Evolutionary conservation across 352 stramenopile genomes (phyloP), one percentile per base, ranked within the genome.

Genomic region (Thalassiosira delicatula): DNA sequence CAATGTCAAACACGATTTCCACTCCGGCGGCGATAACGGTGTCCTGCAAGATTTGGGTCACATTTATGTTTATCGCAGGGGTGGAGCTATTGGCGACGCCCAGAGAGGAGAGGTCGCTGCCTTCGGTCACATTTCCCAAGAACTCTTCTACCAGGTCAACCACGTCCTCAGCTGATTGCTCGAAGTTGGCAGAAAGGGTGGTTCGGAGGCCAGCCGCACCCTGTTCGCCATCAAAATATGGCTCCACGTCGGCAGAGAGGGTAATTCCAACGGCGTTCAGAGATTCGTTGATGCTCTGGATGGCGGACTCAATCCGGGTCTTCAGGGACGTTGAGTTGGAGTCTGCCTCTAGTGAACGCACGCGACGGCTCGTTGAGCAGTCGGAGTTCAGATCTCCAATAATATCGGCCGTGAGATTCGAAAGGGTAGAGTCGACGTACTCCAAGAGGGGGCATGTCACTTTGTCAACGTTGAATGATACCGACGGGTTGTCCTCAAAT

Each of bases 401-500:
- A 7, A 75, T 49, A 19, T 32, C n/a, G 37, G 69, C 27, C 25
- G 59, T 62, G 53, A 85, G 74, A 40, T 85, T 57, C 8, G 29
- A 44, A 17, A 83, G 14, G 1, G 53, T 59, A n/a, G 9, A 44
- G 25, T 82, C 49, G 3, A 85, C 40, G 19, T 78, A 62, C 4
- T 77, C 61, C 17, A 74, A 63, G 21, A 84, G 37, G 32, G 69
- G 68, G 25, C 79, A 33, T 37, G 54, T 75, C 2, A 79, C 37
- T 30, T 74, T 76, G n/a, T 84, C 68, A 30, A 79, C 19, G 60
- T 79, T 71, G 44, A 84, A 40, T 17, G 40, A 32, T 29, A 66
- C 42, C 7, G 37, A 46, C 7, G 37, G 14, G 17, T 17, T 27
- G 14, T 51, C 30, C 25, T 30, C 46, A 14, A 76, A 71, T 60